Conservation (phyloP, 2,329 filamentous ascomycete genomes). For the Pyricularia pennisetigena region DNA sequence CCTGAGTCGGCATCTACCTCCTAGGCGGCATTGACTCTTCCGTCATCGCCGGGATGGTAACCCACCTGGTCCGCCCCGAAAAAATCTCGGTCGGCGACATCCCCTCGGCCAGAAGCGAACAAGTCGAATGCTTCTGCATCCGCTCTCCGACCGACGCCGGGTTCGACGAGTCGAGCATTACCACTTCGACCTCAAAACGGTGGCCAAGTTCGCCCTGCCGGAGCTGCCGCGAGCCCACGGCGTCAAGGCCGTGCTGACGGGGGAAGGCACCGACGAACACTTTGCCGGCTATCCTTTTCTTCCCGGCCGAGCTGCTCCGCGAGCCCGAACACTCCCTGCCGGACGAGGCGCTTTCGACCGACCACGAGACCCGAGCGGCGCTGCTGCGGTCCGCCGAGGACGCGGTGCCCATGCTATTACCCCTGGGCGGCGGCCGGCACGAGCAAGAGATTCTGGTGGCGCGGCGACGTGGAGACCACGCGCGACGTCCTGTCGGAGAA, state of each 20-base stretch:
- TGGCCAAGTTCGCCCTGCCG: slow-evolving; percentile 42
- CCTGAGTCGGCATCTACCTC: slow-evolving; percentile 44
- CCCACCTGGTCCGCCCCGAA: slow-evolving; percentile 35
- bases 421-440: too few relatives aligned
- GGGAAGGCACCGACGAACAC: slow-evolving; percentile 42
- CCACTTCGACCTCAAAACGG: slow-evolving; percentile 27
- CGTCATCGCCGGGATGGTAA: slow-evolving; percentile 43
- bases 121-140: slow-evolving; percentile 34
- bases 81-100: slow-evolving; percentile 35
- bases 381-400: too few relatives aligned
- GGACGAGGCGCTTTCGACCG: slow-evolving; percentile 14
- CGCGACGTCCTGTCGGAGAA: slow-evolving; percentile 29
- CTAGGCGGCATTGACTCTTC: slow-evolving; percentile 50
- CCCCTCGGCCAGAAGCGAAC: slow-evolving; percentile 11
- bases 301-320: slow-evolving; percentile 32
- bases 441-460: neutral
- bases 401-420: too few relatives aligned
- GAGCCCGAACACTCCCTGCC: slow-evolving; percentile 32
- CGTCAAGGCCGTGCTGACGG: slow-evolving; percentile 43
- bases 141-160: slow-evolving; percentile 34
- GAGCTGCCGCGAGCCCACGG: slow-evolving; percentile 31
- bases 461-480: neutral
- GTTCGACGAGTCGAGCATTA: slow-evolving; percentile 33
- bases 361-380: slow-evolving; percentile 3
- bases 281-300: slow-evolving; percentile 42